Evolutionary conservation across 2,329 filamentous ascomycete species (phyloP).

Genomic region (Sporothrix pallida): DNA sequence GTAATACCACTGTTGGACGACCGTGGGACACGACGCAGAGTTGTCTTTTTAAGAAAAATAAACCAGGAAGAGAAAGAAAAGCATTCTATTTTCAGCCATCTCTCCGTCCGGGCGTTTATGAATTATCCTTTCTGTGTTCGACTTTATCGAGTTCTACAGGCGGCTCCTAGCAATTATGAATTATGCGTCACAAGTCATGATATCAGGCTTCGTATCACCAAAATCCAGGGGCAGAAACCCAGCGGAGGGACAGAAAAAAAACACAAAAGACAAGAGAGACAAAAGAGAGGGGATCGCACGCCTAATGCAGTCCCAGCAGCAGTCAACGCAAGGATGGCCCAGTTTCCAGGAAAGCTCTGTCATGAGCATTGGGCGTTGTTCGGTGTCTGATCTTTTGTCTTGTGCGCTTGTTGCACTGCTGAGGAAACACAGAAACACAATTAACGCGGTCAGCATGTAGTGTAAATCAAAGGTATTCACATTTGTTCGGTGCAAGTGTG

Average conservation of each 20-base stretch:
- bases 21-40: slow-evolving; percentile 2
- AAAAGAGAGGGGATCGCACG: background rate
- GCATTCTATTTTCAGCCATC: background rate
- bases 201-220: background rate
- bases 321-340: background rate
- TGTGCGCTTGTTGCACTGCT: slow-evolving; percentile 5
- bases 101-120: background rate
- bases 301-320: background rate
- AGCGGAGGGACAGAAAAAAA: background rate
- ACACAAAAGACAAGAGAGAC: too few relatives aligned
- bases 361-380: background rate
- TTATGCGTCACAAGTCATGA: background rate
- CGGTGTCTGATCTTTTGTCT: background rate
- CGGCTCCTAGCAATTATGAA: background rate
- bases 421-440: background rate
- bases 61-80: background rate
- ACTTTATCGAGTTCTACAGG: background rate
- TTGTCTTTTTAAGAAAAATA: background rate
- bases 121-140: background rate
- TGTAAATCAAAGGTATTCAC: background rate
- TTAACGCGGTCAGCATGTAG: background rate
- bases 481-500: background rate
- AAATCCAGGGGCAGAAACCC: background rate
- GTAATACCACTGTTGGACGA: slow-evolving; percentile 11
- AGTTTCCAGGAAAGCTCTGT: background rate